Conservation (phyloP, 805 yeast genomes). For the Monosporozyma siamensis region DNA sequence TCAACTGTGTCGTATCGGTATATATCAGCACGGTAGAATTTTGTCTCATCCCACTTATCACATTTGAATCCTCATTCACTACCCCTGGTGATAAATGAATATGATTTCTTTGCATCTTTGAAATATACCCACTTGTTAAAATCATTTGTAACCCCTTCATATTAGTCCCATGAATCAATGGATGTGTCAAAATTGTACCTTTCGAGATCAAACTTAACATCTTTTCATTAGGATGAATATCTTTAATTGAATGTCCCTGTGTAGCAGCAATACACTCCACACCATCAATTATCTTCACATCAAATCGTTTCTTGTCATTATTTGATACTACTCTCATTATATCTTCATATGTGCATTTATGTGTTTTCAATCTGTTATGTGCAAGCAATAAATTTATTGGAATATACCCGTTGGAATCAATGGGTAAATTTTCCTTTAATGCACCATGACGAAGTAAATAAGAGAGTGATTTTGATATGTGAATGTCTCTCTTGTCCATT, state of each 20-base stretch:
- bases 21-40: constrained; percentile 48
- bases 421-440: constrained; percentile 48
- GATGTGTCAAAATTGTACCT: constrained; percentile 6
- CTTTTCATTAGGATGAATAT: constrained; percentile 34
- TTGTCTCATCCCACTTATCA: constrained; percentile 68
- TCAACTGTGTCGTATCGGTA: constrained; percentile 39
- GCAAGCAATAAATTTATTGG: constrained; percentile 42
- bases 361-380: constrained; percentile 50
- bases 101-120: constrained; percentile 69
- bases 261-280: constrained; percentile 61
- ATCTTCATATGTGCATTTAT: constrained; percentile 47
- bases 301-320: constrained; percentile 68
- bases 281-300: constrained; percentile 30
- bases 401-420: constrained; percentile 63
- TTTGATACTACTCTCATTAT: constrained; percentile 48
- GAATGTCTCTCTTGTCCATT: constrained; percentile 34
- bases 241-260: constrained; percentile 76
- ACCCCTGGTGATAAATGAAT: constrained; percentile 71
- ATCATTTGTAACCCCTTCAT: constrained; percentile 39
- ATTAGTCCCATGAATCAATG: constrained; percentile 76
- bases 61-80: constrained; percentile 34
- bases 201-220: constrained; percentile 43
- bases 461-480: constrained; percentile 65
- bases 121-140: constrained; percentile 45
- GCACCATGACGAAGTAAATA: constrained; percentile 86